Evolutionary conservation across 2,329 filamentous ascomycete species (phyloP).

Genomic region (Thielaviopsis ethacetica): DNA sequence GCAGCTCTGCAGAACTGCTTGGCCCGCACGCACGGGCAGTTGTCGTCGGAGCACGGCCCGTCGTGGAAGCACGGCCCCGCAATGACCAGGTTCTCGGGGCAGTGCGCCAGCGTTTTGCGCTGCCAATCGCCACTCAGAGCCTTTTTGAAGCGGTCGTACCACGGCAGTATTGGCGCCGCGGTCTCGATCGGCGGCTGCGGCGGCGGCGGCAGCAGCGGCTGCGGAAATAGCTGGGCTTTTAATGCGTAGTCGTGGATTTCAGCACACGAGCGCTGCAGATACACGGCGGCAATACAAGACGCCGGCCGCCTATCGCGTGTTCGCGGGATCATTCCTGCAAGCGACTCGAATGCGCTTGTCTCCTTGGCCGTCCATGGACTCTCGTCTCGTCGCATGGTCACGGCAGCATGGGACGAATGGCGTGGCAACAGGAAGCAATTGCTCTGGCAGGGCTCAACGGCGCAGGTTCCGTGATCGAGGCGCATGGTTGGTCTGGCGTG

Average conservation of each 20-base stretch:
- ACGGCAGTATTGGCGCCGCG: constrained; percentile 26
- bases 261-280: constrained; percentile 10
- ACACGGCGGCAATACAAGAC: constrained; percentile 8
- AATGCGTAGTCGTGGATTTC: not conserved
- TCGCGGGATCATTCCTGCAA: constrained; percentile 6
- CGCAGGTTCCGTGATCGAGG: not conserved
- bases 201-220: not conserved
- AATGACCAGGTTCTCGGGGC: constrained; percentile 38
- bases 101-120: constrained; percentile 36
- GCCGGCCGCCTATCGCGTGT: not conserved
- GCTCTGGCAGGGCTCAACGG: not conserved
- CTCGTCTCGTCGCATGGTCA: not conserved
- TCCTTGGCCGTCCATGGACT: not conserved
- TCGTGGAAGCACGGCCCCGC: constrained; percentile 54
- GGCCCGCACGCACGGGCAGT: constrained; percentile 46
- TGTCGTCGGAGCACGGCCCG: constrained; percentile 43
- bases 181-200: not conserved
- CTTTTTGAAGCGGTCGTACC: constrained; percentile 42
- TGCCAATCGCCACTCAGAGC: constrained; percentile 37
- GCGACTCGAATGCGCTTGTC: not conserved
- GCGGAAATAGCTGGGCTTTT: not conserved
- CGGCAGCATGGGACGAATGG: not conserved
- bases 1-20: constrained; percentile 56
- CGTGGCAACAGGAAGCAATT: constrained; percentile 8
- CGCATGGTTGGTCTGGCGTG: not conserved